Evolutionary conservation across 2,329 filamentous ascomycete species (phyloP), one percentile per base, ranked within the genome.

Genomic region (Ilyonectria mors-panacis): DNA sequence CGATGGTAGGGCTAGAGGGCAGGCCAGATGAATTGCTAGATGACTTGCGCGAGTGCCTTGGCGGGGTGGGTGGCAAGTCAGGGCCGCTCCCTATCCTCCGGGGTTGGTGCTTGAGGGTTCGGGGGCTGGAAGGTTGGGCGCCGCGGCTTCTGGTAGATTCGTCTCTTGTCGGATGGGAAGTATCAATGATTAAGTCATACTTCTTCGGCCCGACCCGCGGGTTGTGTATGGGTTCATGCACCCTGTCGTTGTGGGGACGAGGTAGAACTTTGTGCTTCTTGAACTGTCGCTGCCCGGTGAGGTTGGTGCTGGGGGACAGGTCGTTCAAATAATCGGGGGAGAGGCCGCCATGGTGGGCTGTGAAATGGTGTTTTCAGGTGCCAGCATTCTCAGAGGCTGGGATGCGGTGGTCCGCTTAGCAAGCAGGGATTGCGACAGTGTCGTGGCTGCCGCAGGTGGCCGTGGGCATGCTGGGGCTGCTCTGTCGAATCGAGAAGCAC

Each of bases 61-160:
- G 89, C 53, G 89, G 89, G 28, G 89, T 91, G n/a, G 89, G 89
- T 45, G 89, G 89, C 42, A 87, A 80, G 70, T 85, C 85, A 19
- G 85, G 85, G 2, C 85, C 84, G 42, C 79, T 81, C 56, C 80
- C 80, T 67, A 84, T 81, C 47, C 80, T 81, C 60, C 79, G 80
- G 51, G 81, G 75, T 62, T 85, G 82, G 67, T 82, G 83, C 69
- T 81, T 84, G 58, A 82, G 76, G 21, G 76, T 80, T 64, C 80
- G 80, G 12, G 82, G 78, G 66, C 79, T 84, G 15, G 81, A 77
- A 15, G 79, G 73, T 56, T 81, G 81, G 54, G 78, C 78, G 68
- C 73, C 66, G 19, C 66, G 57, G n/a, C 69, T 68, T 58, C 69
- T 55, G 48, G 50, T 58, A 17, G 63, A 58, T 33, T 66, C 63